A percentile compares a stretch with the other conserved stretches of the same genome.
Conservation (phyloP, 352 stramenopile species). For the Thraustochytrium striatum region DNA sequence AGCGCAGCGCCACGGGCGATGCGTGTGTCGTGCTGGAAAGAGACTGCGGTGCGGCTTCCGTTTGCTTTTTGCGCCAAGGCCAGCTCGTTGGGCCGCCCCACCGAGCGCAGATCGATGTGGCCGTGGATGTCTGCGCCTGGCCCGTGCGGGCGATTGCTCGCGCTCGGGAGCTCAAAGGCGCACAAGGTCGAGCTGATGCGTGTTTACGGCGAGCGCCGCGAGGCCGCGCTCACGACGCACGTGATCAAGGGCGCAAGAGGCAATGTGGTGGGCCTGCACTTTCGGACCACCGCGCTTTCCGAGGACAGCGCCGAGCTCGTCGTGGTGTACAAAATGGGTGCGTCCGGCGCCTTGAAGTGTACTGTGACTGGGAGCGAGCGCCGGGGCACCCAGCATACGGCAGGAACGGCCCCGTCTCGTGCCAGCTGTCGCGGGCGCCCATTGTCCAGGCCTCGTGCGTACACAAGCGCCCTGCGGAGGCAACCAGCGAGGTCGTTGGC, state of each 20-base stretch:
- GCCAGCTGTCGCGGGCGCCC: background rate
- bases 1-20: too few relatives aligned
- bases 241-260: background rate
- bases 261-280: background rate
- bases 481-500: background rate
- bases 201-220: background rate
- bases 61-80: too few relatives aligned
- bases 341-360: background rate
- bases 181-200: background rate
- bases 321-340: background rate
- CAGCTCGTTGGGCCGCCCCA: background rate
- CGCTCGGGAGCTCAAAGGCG: background rate
- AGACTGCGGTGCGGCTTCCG: too few relatives aligned
- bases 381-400: background rate
- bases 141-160: too few relatives aligned
- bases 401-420: background rate
- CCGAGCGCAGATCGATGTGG: background rate
- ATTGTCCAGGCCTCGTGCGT: background rate
- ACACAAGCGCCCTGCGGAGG: background rate
- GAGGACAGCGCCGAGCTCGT: background rate
- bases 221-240: background rate
- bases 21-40: too few relatives aligned
- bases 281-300: background rate
- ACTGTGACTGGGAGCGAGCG: background rate
- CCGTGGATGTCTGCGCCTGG: background rate